Evolutionary conservation across 345 rosid species (phyloP).

Genomic region (Trapa incisa): DNA sequence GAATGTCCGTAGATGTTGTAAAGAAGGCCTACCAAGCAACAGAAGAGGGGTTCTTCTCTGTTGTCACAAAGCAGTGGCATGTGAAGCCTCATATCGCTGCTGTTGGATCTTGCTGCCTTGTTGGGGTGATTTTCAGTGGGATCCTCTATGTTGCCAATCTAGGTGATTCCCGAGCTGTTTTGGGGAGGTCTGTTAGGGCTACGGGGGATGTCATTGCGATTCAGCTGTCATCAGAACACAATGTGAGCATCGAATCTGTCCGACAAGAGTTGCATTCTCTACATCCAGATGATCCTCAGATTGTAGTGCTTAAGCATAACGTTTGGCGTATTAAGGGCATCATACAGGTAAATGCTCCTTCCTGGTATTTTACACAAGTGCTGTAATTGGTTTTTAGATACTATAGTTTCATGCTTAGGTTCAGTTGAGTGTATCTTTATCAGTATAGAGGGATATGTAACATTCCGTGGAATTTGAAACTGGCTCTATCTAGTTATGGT

Average conservation of each 20-base stretch:
- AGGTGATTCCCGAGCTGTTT: slow-evolving; percentile 94
- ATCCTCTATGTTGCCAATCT: slow-evolving; percentile 74
- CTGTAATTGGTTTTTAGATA: background rate
- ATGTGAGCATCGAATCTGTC: slow-evolving; percentile 77
- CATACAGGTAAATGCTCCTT: slow-evolving; percentile 53
- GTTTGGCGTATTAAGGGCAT: slow-evolving; percentile 98
- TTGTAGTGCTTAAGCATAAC: slow-evolving; percentile 42
- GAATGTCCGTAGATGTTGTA: slow-evolving; percentile 76
- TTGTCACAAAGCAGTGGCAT: no score
- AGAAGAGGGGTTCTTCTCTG: no score
- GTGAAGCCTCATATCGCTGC: no score
- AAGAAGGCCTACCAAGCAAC: slow-evolving; percentile 86
- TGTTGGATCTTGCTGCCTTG: no score
- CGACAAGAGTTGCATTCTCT: slow-evolving; percentile 22
- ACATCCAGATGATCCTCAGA: slow-evolving; percentile 59
- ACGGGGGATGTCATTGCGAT: slow-evolving; percentile 80
- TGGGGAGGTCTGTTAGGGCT: slow-evolving; percentile 72
- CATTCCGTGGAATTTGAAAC: background rate
- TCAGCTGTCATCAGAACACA: slow-evolving; percentile 82
- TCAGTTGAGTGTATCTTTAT: no score
- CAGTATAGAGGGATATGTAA: background rate
- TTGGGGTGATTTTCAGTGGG: slow-evolving; percentile 65
- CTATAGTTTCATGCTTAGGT: no score
- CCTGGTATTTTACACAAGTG: background rate
- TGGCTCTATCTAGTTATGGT: background rate